Evolutionary conservation across 495 filamentous ascomycete genomes (phyloP), one percentile per base, ranked within the genome.

Genomic region (Daldinia concentrica): DNA sequence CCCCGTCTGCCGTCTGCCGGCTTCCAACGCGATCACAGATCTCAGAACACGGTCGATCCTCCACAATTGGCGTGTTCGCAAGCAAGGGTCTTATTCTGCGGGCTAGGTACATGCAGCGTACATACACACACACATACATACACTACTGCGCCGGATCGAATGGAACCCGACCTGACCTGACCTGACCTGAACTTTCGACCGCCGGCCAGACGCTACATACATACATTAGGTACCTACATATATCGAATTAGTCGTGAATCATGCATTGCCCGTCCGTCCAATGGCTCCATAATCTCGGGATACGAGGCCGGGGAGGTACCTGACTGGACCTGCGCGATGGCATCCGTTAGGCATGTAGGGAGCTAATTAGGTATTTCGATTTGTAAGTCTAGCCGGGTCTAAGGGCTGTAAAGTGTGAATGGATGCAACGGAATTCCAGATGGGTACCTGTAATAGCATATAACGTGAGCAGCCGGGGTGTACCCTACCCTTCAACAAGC

Each of bases 1-100:
- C 62, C 62, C 19, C 62, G 62, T 66, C 57, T 73, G 66, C 71
- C 71, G 71, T 52, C 71, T 65, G 22, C 66, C 63, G 69, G 64
- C 9, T 26, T 14, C 17, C 26, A 58, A 24, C 66, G 52, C 58
- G 62, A 66, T 61, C 65, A 62, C 14, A 69, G 65, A 63, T 68
- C 69, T 71, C 51, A 27, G 43, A 62, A 72, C 58, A 56, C 48
- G 30, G 34, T 59, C 12, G 39, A 50, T 37, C 51, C 34, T 43
- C 57, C 14, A 36, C 30, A 37, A 15, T 11, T 15, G 24, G 17
- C 56, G 22, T 58, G 56, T 48, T 48, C 43, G 19, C 43, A 48
- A 48, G 19, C 43, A 24, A 12, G 43, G 43, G 43, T 24, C 43
- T 48, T 48, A 24, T 48, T 48, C 43, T 48, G 43, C 43, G 43